Evolutionary conservation across 495 filamentous ascomycete genomes (phyloP).

Genomic region (Aspergillus biplanus): DNA sequence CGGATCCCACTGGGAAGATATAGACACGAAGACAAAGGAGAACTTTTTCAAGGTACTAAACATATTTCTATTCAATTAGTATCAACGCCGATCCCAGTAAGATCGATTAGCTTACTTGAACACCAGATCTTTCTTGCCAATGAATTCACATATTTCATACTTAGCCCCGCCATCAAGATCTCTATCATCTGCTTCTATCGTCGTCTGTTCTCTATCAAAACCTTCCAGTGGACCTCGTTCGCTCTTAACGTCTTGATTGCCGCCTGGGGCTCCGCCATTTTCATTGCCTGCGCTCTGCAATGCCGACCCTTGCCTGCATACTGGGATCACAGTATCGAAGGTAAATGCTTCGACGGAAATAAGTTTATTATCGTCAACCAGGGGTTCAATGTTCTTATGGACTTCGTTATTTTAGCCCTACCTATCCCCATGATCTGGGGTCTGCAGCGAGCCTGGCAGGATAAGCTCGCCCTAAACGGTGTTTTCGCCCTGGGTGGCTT

Average conservation of each 20-base stretch:
- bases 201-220: constrained; percentile 45
- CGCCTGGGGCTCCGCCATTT: constrained; percentile 40
- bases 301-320: constrained; percentile 45
- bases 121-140: constrained; percentile 50
- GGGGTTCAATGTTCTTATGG: constrained; percentile 48
- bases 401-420: constrained; percentile 46
- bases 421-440: constrained; percentile 51
- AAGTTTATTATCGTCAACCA: constrained; percentile 49
- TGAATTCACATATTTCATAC: constrained; percentile 49
- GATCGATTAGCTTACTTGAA: background rate
- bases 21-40: constrained; percentile 31
- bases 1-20: constrained; percentile 31
- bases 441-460: constrained; percentile 44
- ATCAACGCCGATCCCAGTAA: background rate
- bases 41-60: constrained; percentile 43
- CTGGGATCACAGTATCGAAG: constrained; percentile 44
- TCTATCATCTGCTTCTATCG: constrained; percentile 54
- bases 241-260: constrained; percentile 39
- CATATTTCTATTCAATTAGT: constrained; percentile 1
- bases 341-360: constrained; percentile 41
- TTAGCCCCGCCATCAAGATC: constrained; percentile 48
- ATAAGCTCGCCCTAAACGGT: constrained; percentile 50
- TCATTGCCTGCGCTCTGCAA: constrained; percentile 46
- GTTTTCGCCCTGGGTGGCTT: constrained; percentile 55
- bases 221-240: constrained; percentile 38